These are phyloP conservation scores for Candida chilensis DNA, from an alignment of 805 yeast genomes.

Conservation along the genomic window DNA sequence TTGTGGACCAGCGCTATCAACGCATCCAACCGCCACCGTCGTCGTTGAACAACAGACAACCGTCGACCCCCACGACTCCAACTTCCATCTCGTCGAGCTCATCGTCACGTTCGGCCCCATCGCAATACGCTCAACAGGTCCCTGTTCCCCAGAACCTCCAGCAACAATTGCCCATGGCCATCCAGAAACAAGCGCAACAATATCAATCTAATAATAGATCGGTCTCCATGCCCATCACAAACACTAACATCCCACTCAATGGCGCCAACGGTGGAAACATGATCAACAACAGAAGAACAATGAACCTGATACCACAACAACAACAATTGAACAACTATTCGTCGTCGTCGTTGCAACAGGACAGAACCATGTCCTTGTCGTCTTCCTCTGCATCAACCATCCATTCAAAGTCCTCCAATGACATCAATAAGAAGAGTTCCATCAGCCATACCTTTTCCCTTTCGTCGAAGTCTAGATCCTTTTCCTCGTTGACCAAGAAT, in stretches of 20 bases:
- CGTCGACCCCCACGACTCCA: too few relatives aligned
- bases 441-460: conserved; percentile 24
- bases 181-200: conserved; percentile 1
- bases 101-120: too few relatives aligned
- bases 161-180: too few relatives aligned
- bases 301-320: conserved; percentile 6
- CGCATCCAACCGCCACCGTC: too few relatives aligned
- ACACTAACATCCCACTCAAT: too few relatives aligned
- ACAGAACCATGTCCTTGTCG: conserved; percentile 19
- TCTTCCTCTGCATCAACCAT: conserved; percentile 8
- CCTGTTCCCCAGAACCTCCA: too few relatives aligned
- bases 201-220: conserved; percentile 2
- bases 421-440: conserved; percentile 8
- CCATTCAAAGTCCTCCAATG: conserved; percentile 4
- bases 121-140: too few relatives aligned
- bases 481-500: conserved; percentile 28
- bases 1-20: too few relatives aligned
- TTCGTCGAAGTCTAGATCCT: conserved; percentile 28
- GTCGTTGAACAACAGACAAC: too few relatives aligned
- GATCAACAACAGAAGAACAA: conserved; percentile 1
- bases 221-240: conserved; percentile 1
- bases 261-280: background rate
- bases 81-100: too few relatives aligned
- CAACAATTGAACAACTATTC: conserved; percentile 2
- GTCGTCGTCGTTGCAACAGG: conserved; percentile 4